Base-by-base conservation (phyloP, 257 asterid species). In the Fraxinus cuspidata region DNA sequence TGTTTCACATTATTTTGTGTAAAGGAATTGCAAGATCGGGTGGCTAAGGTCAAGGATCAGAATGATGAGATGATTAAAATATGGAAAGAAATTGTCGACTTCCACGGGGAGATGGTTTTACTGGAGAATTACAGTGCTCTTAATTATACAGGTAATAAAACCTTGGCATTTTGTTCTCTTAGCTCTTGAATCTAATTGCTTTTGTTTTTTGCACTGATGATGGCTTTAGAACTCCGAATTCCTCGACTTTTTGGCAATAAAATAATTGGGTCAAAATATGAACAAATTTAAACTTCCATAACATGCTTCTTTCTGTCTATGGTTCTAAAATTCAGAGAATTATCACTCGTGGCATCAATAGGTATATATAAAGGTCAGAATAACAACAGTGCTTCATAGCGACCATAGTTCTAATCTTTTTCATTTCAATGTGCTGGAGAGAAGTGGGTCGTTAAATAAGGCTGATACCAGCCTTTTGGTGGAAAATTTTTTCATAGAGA, bases 101-200 rank as follows among this genome's bases (percentile, higher is more conserved):
- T 94, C 77, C 98, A 94, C 10, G 98, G 98, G 4, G 98, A 94
- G 83, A 94, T 94, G 98, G 97, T 94, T 74, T 85, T 94, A 80
- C 81, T 94, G 88, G 98, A 94, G 89, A 94, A 94, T 80, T 94
- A 92, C 67, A 94, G 98, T 73, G 92, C 97, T 78, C 97, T 94
- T 70, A 94, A 94, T 86, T 94, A 92, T 79, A 94, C 97, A 66
- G 98, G 98, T 94, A 79, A 73, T 68, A 23, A 21, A 21, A 4
- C 25, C 19, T 70, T 56, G 2, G 16, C 58, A 34, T 65, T 68
- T 67, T 65, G 23, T 70, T 40, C 49, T 40, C 3, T 1, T 13
- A 21, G 5, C 44, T 18, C 35, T 32, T 0, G 2, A 8, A 21
- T 53, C 29, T 7, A 27, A 66, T 31, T 10, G 4, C 16, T 63